Evolutionary conservation across 768 basidiomycete species (phyloP).

Genomic region (Phaeolepiota aurea): DNA sequence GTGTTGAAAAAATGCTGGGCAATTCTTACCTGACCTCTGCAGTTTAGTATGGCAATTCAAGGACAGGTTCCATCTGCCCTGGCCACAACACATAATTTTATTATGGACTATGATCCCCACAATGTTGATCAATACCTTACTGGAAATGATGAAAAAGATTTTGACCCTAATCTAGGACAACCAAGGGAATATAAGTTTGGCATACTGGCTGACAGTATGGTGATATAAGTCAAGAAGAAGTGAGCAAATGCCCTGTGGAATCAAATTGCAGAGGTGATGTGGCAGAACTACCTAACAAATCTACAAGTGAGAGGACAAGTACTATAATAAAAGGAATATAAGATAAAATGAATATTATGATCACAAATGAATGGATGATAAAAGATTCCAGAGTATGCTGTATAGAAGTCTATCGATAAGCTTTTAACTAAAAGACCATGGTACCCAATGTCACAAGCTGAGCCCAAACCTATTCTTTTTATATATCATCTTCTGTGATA

Average conservation of each 20-base stretch:
- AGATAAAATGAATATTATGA: background rate
- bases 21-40: slow-evolving; percentile 10
- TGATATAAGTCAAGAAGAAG: slow-evolving; percentile 2
- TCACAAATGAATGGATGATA: background rate
- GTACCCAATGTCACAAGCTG: slow-evolving; percentile 3
- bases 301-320: no score
- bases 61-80: slow-evolving; percentile 13
- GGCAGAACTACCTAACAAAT: slow-evolving; percentile 4
- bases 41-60: slow-evolving; percentile 12
- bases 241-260: slow-evolving; percentile 7
- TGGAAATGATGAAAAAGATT: slow-evolving; percentile 2
- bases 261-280: slow-evolving; percentile 11
- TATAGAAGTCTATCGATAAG: background rate
- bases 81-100: slow-evolving; percentile 15
- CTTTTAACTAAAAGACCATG: background rate
- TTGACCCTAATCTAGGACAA: background rate
- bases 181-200: background rate
- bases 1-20: slow-evolving; percentile 19
- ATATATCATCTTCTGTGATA: slow-evolving; percentile 1
- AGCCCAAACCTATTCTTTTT: slow-evolving; percentile 5
- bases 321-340: background rate
- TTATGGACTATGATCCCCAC: slow-evolving; percentile 9
- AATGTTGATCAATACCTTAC: slow-evolving; percentile 6
- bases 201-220: background rate
- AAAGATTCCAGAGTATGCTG: background rate